Evolutionary conservation across 768 basidiomycete genomes (phyloP).

Genomic region (Candolleomyces eurysporus): DNA sequence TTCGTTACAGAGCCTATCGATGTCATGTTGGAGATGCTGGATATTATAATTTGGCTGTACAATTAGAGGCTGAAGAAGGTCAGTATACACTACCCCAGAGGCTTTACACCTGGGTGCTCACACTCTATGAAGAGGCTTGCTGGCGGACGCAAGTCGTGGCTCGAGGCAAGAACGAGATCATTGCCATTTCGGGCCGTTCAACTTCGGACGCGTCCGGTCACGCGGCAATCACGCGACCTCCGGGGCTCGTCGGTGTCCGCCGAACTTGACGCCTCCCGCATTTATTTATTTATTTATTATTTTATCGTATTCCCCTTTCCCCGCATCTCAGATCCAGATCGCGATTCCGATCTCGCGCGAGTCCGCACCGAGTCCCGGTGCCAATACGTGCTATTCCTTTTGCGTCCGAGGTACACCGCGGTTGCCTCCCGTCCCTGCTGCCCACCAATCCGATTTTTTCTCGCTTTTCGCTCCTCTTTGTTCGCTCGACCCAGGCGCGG

Average conservation of each 20-base stretch:
- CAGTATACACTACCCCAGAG: no score
- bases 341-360: conserved; percentile 7
- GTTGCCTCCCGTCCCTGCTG: conserved; percentile 12
- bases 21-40: conserved; percentile 12
- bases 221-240: no score
- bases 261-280: background rate
- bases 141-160: no score
- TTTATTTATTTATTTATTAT: conserved; percentile 5
- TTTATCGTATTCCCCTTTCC: conserved; percentile 10
- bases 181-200: background rate
- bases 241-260: background rate
- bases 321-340: conserved; percentile 10
- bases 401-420: conserved; percentile 24
- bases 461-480: background rate
- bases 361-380: conserved; percentile 5
- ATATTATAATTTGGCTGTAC: background rate
- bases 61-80: no score
- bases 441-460: conserved; percentile 10
- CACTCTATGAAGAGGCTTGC: no score
- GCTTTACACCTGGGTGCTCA: no score
- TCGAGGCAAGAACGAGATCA: background rate
- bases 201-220: background rate
- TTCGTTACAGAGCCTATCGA: conserved; percentile 61
- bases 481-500: background rate
- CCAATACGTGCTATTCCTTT: background rate